Evolutionary conservation across 2,329 filamentous ascomycete species (phyloP), one percentile per base, ranked within the genome.

Genomic region (Trichoderma arundinaceum): DNA sequence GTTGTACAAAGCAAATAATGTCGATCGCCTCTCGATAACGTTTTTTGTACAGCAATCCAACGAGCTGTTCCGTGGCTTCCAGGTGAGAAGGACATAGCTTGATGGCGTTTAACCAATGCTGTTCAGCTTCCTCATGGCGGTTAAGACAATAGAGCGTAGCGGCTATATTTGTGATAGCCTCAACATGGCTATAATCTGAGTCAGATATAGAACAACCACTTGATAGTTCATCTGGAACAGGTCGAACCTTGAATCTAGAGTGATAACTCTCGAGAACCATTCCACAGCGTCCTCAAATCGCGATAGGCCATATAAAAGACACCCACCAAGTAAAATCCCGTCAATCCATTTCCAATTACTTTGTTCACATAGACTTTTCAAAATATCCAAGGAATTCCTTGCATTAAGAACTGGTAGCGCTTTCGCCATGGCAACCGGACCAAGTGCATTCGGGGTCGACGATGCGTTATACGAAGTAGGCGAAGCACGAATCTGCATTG

Each of bases 51-150:
- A 98, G 78, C 53, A 98, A 81, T 1, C 93, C 92, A 35, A 98
- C 91, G 1, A 99, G 84, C 80, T 98, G 94, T 75, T 99, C 95
- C 2, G 95, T 92, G 7, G 95, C 94, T 79, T 99, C 95, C 65
- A 99, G 91, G 77, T 96, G 96, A 74, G 88, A 91, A 0, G 95
- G 95, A 8, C 92, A 89, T 65, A 92, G 81, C 73, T 88, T 91
- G 32, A 98, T 88, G n/a, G 93, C 93, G 67, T 86, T 87, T 69
- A 90, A 82, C 95, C 95, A 99, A 73, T 93, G 86, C 66, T 88
- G 84, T 74, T 97, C 90, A 7, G 95, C 95, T 73, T 98, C 94
- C 54, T 90, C 85, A 66, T 90, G 90, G 66, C 90, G 88, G 67
- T 92, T 89, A 9, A 98, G 84, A 65, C 93, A 93, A 70, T 97